Base-by-base conservation (phyloP, 768 basidiomycete genomes). In the Coprinopsis cinerea region DNA sequence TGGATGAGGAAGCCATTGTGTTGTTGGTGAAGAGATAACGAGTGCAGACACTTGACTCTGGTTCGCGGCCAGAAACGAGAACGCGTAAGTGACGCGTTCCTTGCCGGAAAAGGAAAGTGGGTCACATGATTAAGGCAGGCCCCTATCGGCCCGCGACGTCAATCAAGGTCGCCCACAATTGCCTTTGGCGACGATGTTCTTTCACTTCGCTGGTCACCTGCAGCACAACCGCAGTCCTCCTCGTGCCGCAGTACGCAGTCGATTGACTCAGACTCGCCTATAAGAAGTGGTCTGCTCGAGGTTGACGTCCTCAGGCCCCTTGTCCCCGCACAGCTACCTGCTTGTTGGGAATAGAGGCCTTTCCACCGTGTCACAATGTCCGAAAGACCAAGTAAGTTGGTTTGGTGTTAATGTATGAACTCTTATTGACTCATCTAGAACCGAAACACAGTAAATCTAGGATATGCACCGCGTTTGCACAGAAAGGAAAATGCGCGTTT, bases 1-100 rank as follows among this genome's bases (percentile, higher is more conserved):
- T 72, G 7, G 83, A 83, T 53, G 81, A 75, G 43, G 82, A 79
- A 54, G 77, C 59, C 51, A 52, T 52, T 27, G n/a, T n/a, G n/a
- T n/a, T n/a, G 44, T 47, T 23, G 30, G 23, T 26, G 23, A 23
- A 27, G 36, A 47, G 34, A 34, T 47, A 27, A 22, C 11, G 9
- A 45, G 24, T 6, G n/a, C n/a, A 20, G 27, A 40, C 11, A 11
- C 9, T 20, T 6, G 18, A 10, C 37, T 40, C 37, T n/a, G 6
- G 18, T 43, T 43, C 41, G 41, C 23, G 41, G n/a, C n/a, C n/a
- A 22, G 41, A 26, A 49, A 26, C 23, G 41, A 43, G 41, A 43
- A 25, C 41, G 41, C 41, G 41, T 43, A 43, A 43, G 41, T 43
- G 41, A 43, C 51, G 51, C 51, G 51, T 52, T 46, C 43, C 28